Percentiles rank a stretch among this genome's conserved stretches.
phyloP scores from a whole-genome alignment of 2,329 filamentous ascomycete genomes.

The Alternaria longipes region DNA sequence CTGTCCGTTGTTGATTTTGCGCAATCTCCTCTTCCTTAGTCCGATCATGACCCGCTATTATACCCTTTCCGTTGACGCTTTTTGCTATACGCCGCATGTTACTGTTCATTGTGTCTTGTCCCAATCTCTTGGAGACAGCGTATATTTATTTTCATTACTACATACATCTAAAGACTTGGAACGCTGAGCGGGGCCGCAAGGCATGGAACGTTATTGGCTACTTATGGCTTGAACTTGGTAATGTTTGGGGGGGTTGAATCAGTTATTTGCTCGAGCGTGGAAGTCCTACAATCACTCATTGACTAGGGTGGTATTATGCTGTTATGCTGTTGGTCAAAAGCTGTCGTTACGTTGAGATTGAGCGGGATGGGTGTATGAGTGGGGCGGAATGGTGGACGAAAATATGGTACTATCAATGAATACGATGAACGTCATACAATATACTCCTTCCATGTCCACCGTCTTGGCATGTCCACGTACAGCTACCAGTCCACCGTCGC shows the following conservation, averaged over 20 bases:
- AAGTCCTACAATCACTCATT: conserved; percentile 16
- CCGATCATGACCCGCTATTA: conserved; percentile 38
- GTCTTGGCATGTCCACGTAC: neutral
- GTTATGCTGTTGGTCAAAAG: conserved; percentile 14
- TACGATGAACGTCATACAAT: conserved; percentile 13
- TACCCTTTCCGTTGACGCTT: conserved; percentile 37
- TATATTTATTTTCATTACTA: conserved; percentile 22
- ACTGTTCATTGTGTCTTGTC: conserved; percentile 17
- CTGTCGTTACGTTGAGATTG: conserved; percentile 9
- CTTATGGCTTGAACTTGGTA: conserved; percentile 17
- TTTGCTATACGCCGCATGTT: conserved; percentile 7
- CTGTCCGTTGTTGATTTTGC: conserved; percentile 10
- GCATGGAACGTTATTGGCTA: conserved; percentile 17
- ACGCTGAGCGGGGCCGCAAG: conserved; percentile 31
- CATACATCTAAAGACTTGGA: conserved; percentile 30
- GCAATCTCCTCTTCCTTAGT: conserved; percentile 17
- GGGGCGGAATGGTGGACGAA: neutral
- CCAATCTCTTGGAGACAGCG: conserved; percentile 1
- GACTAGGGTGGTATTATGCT: conserved; percentile 9
- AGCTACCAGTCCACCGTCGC: neutral
- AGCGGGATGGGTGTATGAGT: neutral
- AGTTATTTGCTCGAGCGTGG: neutral
- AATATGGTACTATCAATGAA: conserved; percentile 19
- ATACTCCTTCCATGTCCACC: neutral
- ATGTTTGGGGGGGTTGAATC: conserved; percentile 13